Evolutionary conservation across 139 green algal genomes (phyloP), one percentile per base, ranked within the genome.

Genomic region (Pseudopediastrum boryanum): DNA sequence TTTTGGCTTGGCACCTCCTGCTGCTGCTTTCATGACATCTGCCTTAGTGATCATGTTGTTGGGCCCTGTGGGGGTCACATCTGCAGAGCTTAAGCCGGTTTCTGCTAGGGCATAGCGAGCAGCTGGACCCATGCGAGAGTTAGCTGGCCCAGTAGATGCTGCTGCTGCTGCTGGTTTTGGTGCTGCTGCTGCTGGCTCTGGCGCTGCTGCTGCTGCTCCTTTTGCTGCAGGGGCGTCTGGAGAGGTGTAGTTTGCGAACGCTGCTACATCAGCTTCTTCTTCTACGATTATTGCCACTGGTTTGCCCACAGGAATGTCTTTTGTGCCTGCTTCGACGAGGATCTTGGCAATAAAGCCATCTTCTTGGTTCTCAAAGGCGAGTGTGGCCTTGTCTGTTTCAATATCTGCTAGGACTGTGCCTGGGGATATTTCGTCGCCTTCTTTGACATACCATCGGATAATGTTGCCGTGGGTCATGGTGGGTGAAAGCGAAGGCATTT

Each of bases 361-460:
- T 13, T 87, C 88, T 80, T 90, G 81, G 75, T 85, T 86, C 64
- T 91, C 88, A 82, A 87, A 89, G 9, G 85, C 88, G 51, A 92
- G 83, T 10, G 84, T 91, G 0, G 94, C 94, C 77, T 98, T 98
- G 86, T 98, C 96, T 10, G 95, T 99, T 77, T 99, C 95, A 1
- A 99, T 91, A 23, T 98, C 94, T 12, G 90, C 92, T 39, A 99
- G 86, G 19, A 98, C 61, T 41, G 80, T 79, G 38, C 91, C 91
- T 1, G 88, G 61, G 12, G 50, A 43, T 0, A 96, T 73, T 42
- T 84, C 61, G 13, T 92, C 85, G 27, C 89, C 89, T 29, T 86
- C 87, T 29, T 87, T 93, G 46, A 92, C 84, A 54, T 91, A 52
- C 85, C 85, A 96, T 51, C 67, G 80, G 0, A 84, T 78, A 1